phyloP scores from a whole-genome alignment of 2,329 filamentous ascomycete species.

The Colletotrichum chrysophilum region DNA sequence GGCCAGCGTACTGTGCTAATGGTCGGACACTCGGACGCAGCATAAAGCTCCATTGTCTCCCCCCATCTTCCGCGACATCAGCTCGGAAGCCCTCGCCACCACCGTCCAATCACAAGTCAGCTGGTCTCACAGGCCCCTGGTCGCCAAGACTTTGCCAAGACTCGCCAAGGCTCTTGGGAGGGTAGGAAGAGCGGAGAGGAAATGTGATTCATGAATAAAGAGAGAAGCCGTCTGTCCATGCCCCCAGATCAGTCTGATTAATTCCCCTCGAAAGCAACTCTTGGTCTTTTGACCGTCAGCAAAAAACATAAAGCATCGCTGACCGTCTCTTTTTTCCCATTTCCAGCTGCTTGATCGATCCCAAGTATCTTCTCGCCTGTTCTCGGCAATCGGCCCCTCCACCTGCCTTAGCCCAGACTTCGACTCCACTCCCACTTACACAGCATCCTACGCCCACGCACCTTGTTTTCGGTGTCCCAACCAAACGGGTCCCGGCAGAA shows the following conservation, averaged over 20 bases:
- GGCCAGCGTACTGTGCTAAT: not conserved
- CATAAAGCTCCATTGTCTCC: not conserved
- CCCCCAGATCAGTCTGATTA: conserved; percentile 1
- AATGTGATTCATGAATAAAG: conserved; percentile 24
- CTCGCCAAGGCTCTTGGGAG: conserved; percentile 17
- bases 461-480: not conserved
- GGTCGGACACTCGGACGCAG: not conserved
- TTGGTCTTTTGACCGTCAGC: not conserved
- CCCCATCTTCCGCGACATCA: conserved; percentile 11
- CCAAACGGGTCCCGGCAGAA: not conserved
- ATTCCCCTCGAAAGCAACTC: conserved; percentile 1
- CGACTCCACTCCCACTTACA: conserved; percentile 16
- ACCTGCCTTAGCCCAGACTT: not conserved
- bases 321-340: not conserved
- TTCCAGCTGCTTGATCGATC: not conserved
- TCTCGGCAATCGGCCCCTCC: conserved; percentile 12
- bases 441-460: not conserved
- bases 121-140: conserved; percentile 6
- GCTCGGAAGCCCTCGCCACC: conserved; percentile 17
- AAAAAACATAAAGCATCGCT: conserved; percentile 22
- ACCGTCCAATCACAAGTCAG: not conserved
- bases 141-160: conserved; percentile 21
- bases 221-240: conserved; percentile 14
- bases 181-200: conserved; percentile 22
- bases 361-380: not conserved